These are phyloP conservation scores for Fusarium verticillioides DNA, from an alignment of 2,329 filamentous ascomycete species.

Conservation along the genomic window DNA sequence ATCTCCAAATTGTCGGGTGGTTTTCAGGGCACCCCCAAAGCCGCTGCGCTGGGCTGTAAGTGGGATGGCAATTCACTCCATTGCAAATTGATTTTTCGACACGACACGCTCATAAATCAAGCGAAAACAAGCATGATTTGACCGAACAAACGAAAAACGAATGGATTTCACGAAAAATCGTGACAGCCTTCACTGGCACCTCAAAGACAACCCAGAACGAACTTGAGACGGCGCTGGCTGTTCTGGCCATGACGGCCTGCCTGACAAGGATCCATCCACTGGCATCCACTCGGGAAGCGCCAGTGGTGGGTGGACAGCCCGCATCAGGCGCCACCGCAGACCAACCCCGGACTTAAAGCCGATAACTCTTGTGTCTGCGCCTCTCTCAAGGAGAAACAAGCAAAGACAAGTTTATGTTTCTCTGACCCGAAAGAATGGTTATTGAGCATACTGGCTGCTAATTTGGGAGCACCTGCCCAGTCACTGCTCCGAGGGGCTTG, in stretches of 20 bases:
- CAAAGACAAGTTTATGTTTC: constrained; percentile 24
- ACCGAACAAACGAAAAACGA: constrained; percentile 8
- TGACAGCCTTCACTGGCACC: constrained; percentile 35
- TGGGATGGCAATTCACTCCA: constrained; percentile 14
- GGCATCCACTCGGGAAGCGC: constrained; percentile 47
- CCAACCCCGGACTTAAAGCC: constrained; percentile 45
- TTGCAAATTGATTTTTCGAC: constrained; percentile 1
- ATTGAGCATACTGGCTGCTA: not conserved
- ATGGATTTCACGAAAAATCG: constrained; percentile 19
- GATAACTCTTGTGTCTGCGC: constrained; percentile 42
- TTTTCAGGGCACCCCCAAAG: constrained; percentile 39
- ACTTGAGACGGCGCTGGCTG: constrained; percentile 44
- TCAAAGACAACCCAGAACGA: constrained; percentile 31
- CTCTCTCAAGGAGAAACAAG: constrained; percentile 29
- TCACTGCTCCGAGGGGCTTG: constrained; percentile 5
- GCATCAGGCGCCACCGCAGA: constrained; percentile 46
- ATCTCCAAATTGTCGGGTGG: constrained; percentile 34
- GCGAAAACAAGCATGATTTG: constrained; percentile 7
- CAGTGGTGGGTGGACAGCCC: constrained; percentile 45
- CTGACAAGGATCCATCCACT: constrained; percentile 43
- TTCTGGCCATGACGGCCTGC: constrained; percentile 45
- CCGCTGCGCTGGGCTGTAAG: constrained; percentile 29
- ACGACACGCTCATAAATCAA: constrained; percentile 11
- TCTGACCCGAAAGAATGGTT: constrained; percentile 10
- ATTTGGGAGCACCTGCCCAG: not conserved